phyloP scores from a whole-genome alignment of 345 rosid genomes.

The Citrus medica region DNA sequence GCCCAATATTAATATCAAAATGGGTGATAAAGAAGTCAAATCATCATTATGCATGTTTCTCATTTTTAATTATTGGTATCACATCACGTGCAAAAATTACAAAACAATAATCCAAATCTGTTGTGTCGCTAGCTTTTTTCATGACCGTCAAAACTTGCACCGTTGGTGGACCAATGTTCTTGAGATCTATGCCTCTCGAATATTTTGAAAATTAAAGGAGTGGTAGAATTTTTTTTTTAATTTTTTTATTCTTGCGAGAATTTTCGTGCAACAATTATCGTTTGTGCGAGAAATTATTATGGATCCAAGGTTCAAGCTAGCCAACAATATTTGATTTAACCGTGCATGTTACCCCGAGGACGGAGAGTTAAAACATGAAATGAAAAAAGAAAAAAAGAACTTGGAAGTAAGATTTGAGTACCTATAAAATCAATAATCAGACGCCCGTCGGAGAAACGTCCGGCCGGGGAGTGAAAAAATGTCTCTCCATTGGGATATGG shows the following conservation, averaged over 20 bases:
- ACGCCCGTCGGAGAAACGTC: constrained; percentile 70
- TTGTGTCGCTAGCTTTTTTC: too few relatives aligned
- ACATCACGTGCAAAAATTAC: not conserved
- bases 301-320: too few relatives aligned
- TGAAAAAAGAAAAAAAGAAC: not conserved
- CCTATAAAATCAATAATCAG: constrained; percentile 67
- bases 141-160: not conserved
- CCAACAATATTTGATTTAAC: not conserved
- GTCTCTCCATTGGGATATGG: constrained; percentile 58
- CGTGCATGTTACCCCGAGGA: not conserved
- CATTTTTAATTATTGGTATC: not conserved
- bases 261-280: not conserved
- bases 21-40: not conserved
- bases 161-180: not conserved
- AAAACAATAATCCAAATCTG: not conserved
- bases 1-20: too few relatives aligned
- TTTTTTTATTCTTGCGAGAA: too few relatives aligned
- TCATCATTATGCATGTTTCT: too few relatives aligned
- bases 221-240: not conserved
- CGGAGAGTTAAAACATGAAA: too few relatives aligned
- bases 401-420: not conserved
- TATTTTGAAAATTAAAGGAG: not conserved
- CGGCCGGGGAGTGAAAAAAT: constrained; percentile 52
- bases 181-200: not conserved
- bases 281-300: too few relatives aligned